Evolutionary conservation across 768 basidiomycete species (phyloP), one percentile per base, ranked within the genome.

Genomic region (Kwoniella newhampshirensis): DNA sequence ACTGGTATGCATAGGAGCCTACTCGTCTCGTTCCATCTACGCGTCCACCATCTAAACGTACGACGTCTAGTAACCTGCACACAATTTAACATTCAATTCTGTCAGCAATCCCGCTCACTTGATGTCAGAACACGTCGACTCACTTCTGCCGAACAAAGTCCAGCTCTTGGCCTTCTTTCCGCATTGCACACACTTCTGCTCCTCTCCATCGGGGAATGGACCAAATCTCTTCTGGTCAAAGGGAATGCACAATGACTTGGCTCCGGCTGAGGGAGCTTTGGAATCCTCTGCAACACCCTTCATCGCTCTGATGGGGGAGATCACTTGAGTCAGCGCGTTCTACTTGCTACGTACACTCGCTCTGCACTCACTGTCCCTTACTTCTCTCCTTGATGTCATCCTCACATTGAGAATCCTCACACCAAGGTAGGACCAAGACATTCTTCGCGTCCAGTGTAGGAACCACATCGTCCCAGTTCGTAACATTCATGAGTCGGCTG

Each of bases 321-420:
- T 12, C 37, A 21, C 15, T 18, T 35, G 23, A 11, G 32, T 58
- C 47, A 65, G 54, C 47, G 15, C 8, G 11, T 6, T 18, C 15
- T 2, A n/a, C 17, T 18, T 36, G 21, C 32, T 21, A 49, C 27
- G 17, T 20, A n/a, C 17, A 8, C 48, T 40, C 55, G 20, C 52
- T 9, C 58, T 44, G 12, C 9, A 80, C 82, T 81, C 77, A 93
- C 89, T 87, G 84, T 75, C 85, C 81, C 54, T 85, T 90, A 72
- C 87, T 90, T 60, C 89, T 82, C 69, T 98, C 91, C 81, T 99
- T 98, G 82, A 99, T 97, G 68, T 92, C 89, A 74, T 99, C 94
- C 77, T 99, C 96, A 71, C 96, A 99, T 13, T 81, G 82, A 73
- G 89, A 89, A 18, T 80, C 82, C 77, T 98, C 91, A 77, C 96